A percentile compares a stretch with the other conserved stretches of the same genome.
phyloP scores from a whole-genome alignment of 495 filamentous ascomycete genomes.

The Penicillium longicatenatum region DNA sequence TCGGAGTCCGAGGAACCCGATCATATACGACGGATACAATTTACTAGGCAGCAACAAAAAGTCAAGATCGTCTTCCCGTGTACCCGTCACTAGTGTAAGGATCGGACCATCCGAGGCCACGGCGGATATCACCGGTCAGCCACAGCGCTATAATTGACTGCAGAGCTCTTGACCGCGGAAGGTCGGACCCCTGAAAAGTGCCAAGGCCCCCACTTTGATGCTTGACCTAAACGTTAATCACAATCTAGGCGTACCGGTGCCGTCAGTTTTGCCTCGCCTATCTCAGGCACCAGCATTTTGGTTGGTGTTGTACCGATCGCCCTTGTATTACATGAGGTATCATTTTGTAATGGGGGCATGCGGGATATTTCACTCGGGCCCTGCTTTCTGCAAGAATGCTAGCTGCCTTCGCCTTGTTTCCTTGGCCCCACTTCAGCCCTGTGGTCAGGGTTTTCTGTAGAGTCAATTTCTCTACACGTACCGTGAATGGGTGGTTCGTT shows the following conservation, averaged over 20 bases:
- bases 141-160: no score
- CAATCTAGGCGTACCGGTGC: not conserved
- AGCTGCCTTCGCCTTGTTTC: not conserved
- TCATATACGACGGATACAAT: no score
- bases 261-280: not conserved
- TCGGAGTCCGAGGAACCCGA: no score
- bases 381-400: not conserved
- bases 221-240: not conserved
- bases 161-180: not conserved
- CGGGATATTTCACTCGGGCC: no score
- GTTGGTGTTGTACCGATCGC: not conserved
- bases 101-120: not conserved
- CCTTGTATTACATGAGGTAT: not conserved
- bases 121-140: not conserved
- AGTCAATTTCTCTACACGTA: not conserved
- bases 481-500: not conserved
- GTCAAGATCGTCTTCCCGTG: not conserved
- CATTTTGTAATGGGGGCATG: not conserved
- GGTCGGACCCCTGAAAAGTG: not conserved
- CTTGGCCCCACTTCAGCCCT: conserved; percentile 3
- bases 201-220: not conserved
- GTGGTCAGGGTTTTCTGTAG: not conserved
- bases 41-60: not conserved
- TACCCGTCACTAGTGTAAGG: not conserved
- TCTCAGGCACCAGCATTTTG: conserved; percentile 11